Evolutionary conservation across 1,284 basidiomycete species (phyloP), one percentile per base, ranked within the genome.

Genomic region (Earliella scabrosa): DNA sequence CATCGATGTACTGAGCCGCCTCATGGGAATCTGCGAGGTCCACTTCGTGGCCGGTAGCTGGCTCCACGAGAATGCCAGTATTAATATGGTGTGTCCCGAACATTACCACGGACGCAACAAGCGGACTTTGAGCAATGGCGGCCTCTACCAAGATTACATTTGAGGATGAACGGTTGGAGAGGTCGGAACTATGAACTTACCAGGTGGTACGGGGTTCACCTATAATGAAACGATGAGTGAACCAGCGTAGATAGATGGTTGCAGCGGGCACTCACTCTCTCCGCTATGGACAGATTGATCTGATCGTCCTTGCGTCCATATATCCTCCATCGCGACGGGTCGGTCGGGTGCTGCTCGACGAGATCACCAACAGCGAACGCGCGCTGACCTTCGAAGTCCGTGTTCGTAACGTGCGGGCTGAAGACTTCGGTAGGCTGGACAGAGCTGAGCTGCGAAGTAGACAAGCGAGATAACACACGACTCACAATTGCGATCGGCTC

Each of bases 1-100:
- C 35, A 36, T 72, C 66, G 4, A 67, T 52, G 57, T 72, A 74
- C 6, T 60, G 59, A 2, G 56, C 61, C 7, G 74, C 54, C 35
- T 59, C 61, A 8, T 60, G 54, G 14, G 49, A 26, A 41, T 74
- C 70, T 3, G 29, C 46, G 6, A 44, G 23, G 13, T 48, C 34
- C 8, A 52, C 10, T 34, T 18, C 18, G n/a, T 23, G 10, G 16
- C 49, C 50, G 14, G 51, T 4, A 0, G 51, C 46, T 3, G 51
- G 56, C 36, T 53, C 56, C 29, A 58, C 26, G 36, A 58, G 47
- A 14, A 61, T 31, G 8, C 59, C 55, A 4, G 50, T 20, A 13
- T 61, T 50, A 35, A 58, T 45, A 45, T 43, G 56, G 23, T 38
- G 18, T 4, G 31, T 32, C 10, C 59, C 59, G 23, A 61, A 61